A percentile compares a stretch with the other conserved stretches of the same genome.
Conservation (phyloP, 805 yeast species). For the Ogataea nonfermentans region DNA sequence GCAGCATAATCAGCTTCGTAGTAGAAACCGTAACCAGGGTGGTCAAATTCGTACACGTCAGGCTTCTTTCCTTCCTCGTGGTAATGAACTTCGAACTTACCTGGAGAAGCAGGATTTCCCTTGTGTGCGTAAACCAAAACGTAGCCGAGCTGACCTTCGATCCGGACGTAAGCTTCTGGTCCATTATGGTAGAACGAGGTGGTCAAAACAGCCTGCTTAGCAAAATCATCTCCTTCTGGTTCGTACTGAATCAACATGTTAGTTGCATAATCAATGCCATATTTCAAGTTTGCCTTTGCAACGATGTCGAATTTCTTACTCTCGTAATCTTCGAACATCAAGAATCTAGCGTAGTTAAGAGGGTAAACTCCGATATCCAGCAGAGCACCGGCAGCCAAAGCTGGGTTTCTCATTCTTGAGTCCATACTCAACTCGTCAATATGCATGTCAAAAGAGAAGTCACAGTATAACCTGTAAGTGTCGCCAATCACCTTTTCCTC, state of each 20-base stretch:
- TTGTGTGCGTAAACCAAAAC: slow-evolving; percentile 17
- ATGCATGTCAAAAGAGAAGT: slow-evolving; percentile 40
- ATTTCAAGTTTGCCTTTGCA: slow-evolving; percentile 38
- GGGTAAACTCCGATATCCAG: slow-evolving; percentile 56
- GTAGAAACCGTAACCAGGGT: slow-evolving; percentile 47
- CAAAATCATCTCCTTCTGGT: slow-evolving; percentile 22
- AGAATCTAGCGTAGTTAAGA: slow-evolving; percentile 43
- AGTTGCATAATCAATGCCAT: slow-evolving; percentile 43
- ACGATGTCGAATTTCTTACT: slow-evolving; percentile 26
- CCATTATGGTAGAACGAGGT: slow-evolving; percentile 17
- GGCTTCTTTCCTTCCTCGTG: slow-evolving; percentile 28
- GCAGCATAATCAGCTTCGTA: slow-evolving; percentile 58
- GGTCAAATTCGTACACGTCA: slow-evolving; percentile 27
- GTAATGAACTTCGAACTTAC: slow-evolving; percentile 34
- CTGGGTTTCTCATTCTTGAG: slow-evolving; percentile 42
- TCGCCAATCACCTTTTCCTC: slow-evolving; percentile 46
- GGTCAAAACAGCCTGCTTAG: slow-evolving; percentile 41
- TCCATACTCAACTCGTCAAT: slow-evolving; percentile 32
- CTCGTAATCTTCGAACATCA: slow-evolving; percentile 37
- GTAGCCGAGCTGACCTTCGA: slow-evolving; percentile 23
- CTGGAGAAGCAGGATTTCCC: slow-evolving; percentile 26
- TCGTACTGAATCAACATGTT: slow-evolving; percentile 38
- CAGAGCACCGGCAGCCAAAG: slow-evolving; percentile 55
- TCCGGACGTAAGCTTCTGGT: slow-evolving; percentile 13
- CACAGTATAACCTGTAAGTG: slow-evolving; percentile 41